Base-by-base conservation (phyloP, 169 alveolate genomes). In the Eimeria sp. region DNA sequence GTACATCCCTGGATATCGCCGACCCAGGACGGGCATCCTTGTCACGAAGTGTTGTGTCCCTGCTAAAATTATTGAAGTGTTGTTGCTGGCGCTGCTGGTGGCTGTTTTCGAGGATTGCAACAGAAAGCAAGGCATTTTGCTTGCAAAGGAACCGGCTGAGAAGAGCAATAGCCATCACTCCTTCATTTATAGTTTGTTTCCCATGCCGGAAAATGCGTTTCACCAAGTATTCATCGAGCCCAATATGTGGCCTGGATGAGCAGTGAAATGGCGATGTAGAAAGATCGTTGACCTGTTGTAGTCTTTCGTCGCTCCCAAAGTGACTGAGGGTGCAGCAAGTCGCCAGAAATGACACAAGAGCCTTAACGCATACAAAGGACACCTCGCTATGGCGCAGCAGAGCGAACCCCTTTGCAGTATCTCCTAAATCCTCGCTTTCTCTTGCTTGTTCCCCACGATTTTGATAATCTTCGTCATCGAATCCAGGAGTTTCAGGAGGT, bases 131-230 rank as follows among this genome's bases (percentile, higher is more conserved):
- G 49, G 82, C 16, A 27, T 87, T 87, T 57, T 87, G 93, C 54
- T 27, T 63, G 83, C 93, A 87, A 13, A 87, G 93, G 20, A 87
- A 87, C 61, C 93, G 82, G 83, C 58, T 61, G 45, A 87, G 93
- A 45, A 87, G 83, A 20, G 83, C 82, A 7, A 63, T 58, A 25
- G 93, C 93, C 93, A 87, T 43, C 80, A 87, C 80, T 43, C 83
- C 93, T 49, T 87, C 93, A 82, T 87, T 87, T 70, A 87, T 63
- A 7, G 75, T 14, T 57, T 87, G 93, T 40, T 87, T 63, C 18
- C 93, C 93, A 63, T 87, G 93, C 93, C 80, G 51, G 34, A 87
- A 87, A 63, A 87, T 87, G 49, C 93, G 78, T 45, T 87, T 87
- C 30, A 87, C 65, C 93, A 87, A 87, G 61, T 87, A 87, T 40